Evolutionary conservation across 805 yeast species (phyloP).

Genomic region (Yarrowia sp.): DNA sequence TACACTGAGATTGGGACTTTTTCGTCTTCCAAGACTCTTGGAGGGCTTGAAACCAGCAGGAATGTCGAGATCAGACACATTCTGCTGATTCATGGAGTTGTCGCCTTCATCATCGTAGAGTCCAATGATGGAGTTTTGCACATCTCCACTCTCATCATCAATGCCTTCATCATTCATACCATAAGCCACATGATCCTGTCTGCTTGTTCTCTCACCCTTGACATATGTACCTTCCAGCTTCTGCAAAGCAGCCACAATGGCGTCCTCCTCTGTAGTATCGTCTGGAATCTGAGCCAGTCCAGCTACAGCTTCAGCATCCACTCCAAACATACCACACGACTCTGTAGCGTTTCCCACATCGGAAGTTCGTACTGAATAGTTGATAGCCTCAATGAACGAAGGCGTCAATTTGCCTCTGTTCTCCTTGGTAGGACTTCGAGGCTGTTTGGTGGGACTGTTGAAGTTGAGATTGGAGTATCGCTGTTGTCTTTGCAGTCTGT

Average conservation of each 20-base stretch:
- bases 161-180: background rate
- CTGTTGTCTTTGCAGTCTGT: background rate
- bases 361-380: slow-evolving; percentile 15
- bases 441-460: slow-evolving; percentile 14
- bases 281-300: slow-evolving; percentile 85
- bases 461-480: slow-evolving; percentile 21
- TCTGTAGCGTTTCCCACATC: background rate
- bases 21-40: slow-evolving; percentile 5
- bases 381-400: slow-evolving; percentile 18
- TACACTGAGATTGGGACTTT: background rate
- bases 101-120: background rate
- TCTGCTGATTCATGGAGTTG: background rate
- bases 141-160: background rate
- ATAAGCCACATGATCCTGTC: background rate
- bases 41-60: slow-evolving; percentile 18
- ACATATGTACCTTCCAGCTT: slow-evolving; percentile 69
- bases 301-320: slow-evolving; percentile 57
- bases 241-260: slow-evolving; percentile 67
- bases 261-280: slow-evolving; percentile 65
- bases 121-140: slow-evolving; percentile 8
- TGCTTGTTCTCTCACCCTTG: background rate
- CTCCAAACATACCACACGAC: slow-evolving; percentile 24
- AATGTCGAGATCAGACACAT: slow-evolving; percentile 3
- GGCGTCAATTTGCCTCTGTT: slow-evolving; percentile 18
- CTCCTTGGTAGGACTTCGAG: slow-evolving; percentile 21